Percentiles rank a stretch among this genome's conserved stretches.
These are phyloP conservation scores for Ophiosphaerella narmari DNA, from an alignment of 2,329 filamentous ascomycete species.

Conservation along the genomic window DNA sequence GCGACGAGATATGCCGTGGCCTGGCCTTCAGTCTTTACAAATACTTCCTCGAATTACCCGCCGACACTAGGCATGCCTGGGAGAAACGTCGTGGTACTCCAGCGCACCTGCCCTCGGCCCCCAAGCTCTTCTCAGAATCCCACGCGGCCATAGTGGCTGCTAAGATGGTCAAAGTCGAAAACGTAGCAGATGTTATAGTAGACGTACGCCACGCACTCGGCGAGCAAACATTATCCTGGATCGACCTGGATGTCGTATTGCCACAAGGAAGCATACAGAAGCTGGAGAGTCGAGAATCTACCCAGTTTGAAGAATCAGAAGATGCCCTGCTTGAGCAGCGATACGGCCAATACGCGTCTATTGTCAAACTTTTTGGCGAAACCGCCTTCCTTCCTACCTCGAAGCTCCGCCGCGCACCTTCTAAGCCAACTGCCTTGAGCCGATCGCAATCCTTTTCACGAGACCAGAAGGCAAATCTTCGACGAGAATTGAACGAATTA, in stretches of 20 bases:
- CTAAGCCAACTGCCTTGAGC: slow-evolving; percentile 80
- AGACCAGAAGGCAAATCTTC: slow-evolving; percentile 80
- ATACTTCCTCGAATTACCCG: slow-evolving; percentile 87
- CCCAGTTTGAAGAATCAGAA: slow-evolving; percentile 64
- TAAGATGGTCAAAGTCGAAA: slow-evolving; percentile 81
- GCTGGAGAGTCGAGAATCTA: slow-evolving; percentile 54
- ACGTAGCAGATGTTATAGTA: slow-evolving; percentile 71
- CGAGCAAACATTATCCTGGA: slow-evolving; percentile 79
- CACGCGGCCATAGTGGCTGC: slow-evolving; percentile 91
- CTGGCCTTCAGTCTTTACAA: slow-evolving; percentile 92
- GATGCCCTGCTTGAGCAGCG: slow-evolving; percentile 70
- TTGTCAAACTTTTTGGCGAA: slow-evolving; percentile 81
- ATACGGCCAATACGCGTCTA: slow-evolving; percentile 76
- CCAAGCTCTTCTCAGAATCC: slow-evolving; percentile 81
- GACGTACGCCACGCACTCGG: slow-evolving; percentile 77
- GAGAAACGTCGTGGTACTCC: slow-evolving; percentile 58
- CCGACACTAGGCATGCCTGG: slow-evolving; percentile 73
- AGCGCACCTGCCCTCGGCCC: slow-evolving; percentile 65
- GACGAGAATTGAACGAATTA: slow-evolving; percentile 87
- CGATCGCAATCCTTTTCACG: slow-evolving; percentile 76
- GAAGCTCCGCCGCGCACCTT: slow-evolving; percentile 81
- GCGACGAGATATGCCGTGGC: slow-evolving; percentile 88
- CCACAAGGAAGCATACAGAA: slow-evolving; percentile 71
- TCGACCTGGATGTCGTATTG: slow-evolving; percentile 86
- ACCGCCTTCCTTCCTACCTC: slow-evolving; percentile 86